Base-by-base conservation (phyloP, 768 basidiomycete genomes). In the Xanthoconium stramineum region DNA sequence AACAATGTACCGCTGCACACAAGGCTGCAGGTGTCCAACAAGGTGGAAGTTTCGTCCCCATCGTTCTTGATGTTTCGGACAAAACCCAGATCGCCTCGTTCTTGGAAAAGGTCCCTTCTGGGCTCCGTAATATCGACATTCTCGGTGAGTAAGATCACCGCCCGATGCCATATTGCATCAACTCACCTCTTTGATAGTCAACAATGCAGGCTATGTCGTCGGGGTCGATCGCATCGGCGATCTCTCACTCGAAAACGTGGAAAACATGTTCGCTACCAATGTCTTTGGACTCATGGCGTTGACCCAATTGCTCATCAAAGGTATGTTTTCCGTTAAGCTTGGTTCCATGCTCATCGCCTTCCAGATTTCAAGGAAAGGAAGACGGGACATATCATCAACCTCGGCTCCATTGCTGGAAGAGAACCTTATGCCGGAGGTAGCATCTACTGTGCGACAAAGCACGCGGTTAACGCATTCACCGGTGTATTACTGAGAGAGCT, bases 391-490 rank as follows among this genome's bases (percentile, higher is more conserved):
- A 77, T 99, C 63, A 98, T 99, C 75, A 96, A 97, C 72, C 77
- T 99, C 48, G 95, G 97, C 9, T 96, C 94, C 12, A 83, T 99
- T 55, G 95, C 97, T 13, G 94, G 90, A 47, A 76, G 80, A 10
- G 94, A 94, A 65, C 70, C 96, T 6, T 98, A 98, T 66, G 83
- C 85, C 13, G 95, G 94, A 30, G 97, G 95, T 9, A 81, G 87
- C 59, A 89, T 98, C 62, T 98, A 97, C 73, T 91, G 87, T 58
- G 96, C 96, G 6, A 95, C 94, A 14, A 94, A 94, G 65, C 80
- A 83, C 61, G 91, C 91, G 20, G 88, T 99, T 9, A 80, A 81
- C 46, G 91, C 95, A 3, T 98, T 98, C 76, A 89, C 85, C 24
- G 85, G 84, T 38, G 81, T 88, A 6, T 75, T 98, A 45, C 72